Conservation (phyloP, 164 flowering plant species). For the Cinnamomum micranthum region DNA sequence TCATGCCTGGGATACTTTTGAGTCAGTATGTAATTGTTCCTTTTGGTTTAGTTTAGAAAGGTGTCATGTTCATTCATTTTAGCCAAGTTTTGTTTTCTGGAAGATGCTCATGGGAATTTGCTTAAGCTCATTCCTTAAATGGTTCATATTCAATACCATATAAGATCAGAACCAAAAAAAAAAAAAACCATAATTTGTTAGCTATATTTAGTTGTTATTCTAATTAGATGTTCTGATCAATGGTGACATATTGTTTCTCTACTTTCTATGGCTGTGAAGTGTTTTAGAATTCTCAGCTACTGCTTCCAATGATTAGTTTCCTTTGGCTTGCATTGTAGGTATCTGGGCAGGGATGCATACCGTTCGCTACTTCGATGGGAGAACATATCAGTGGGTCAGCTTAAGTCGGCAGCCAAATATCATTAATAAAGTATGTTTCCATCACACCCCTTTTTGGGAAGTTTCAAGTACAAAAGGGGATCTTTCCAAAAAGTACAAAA, state of each 20-base stretch:
- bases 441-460: no score
- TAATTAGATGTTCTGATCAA: neutral
- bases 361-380: conserved; percentile 94
- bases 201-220: neutral
- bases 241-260: neutral
- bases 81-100: neutral
- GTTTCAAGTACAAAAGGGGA: no score
- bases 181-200: no score
- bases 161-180: neutral
- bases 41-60: neutral
- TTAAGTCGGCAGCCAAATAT: conserved; percentile 95
- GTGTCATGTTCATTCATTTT: neutral
- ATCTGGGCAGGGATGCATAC: conserved; percentile 99
- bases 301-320: neutral
- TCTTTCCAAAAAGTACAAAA: no score
- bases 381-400: conserved; percentile 98
- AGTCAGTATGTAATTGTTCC: neutral
- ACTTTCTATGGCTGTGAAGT: neutral
- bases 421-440: conserved; percentile 64
- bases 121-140: neutral
- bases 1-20: no score
- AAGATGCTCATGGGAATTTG: neutral
- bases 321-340: conserved; percentile 42
- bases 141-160: neutral
- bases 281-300: neutral